phyloP scores from a whole-genome alignment of 2,329 filamentous ascomycete genomes.

The Pezicula neosporulosa region DNA sequence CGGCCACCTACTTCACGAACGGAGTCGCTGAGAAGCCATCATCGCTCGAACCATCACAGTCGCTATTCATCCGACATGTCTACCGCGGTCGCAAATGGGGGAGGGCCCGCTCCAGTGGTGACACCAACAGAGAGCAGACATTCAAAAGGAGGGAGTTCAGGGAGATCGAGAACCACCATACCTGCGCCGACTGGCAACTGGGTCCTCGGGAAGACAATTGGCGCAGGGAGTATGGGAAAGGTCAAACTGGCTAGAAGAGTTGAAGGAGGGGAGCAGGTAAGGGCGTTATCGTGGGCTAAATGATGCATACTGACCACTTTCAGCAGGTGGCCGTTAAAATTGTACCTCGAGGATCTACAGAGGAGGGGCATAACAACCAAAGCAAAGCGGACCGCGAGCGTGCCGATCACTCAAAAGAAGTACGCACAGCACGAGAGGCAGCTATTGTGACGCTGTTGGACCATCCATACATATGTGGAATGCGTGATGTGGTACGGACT shows the following conservation, averaged over 20 bases:
- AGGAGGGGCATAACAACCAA: conserved; percentile 65
- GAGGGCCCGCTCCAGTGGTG: conserved; percentile 47
- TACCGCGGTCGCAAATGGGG: conserved; percentile 49
- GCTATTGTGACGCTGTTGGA: conserved; percentile 93
- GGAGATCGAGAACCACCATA: conserved; percentile 73
- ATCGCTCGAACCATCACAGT: conserved; percentile 29
- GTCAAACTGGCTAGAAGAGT: conserved; percentile 92
- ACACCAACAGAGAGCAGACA: conserved; percentile 44
- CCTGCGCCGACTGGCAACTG: conserved; percentile 88
- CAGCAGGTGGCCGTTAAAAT: conserved; percentile 92
- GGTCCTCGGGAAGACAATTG: conserved; percentile 94
- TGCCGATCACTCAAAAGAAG: conserved; percentile 94
- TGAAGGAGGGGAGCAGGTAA: conserved; percentile 85
- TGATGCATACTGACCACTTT: conserved; percentile 15
- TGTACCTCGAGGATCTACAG: conserved; percentile 83
- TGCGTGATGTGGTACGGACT: conserved; percentile 92
- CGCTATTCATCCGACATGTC: conserved; percentile 42
- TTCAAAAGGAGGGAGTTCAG: conserved; percentile 42
- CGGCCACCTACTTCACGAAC: conserved; percentile 17
- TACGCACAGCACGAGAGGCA: conserved; percentile 89
- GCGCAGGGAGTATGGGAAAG: conserved; percentile 97
- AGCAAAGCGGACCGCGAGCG: conserved; percentile 74
- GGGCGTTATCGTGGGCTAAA: background rate
- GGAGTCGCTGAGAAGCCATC: conserved; percentile 27
- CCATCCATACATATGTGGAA: conserved; percentile 93